Percentiles rank a stretch among this genome's conserved stretches.
Conservation (phyloP, 2,329 filamentous ascomycete genomes). For the Penicillium sp. region DNA sequence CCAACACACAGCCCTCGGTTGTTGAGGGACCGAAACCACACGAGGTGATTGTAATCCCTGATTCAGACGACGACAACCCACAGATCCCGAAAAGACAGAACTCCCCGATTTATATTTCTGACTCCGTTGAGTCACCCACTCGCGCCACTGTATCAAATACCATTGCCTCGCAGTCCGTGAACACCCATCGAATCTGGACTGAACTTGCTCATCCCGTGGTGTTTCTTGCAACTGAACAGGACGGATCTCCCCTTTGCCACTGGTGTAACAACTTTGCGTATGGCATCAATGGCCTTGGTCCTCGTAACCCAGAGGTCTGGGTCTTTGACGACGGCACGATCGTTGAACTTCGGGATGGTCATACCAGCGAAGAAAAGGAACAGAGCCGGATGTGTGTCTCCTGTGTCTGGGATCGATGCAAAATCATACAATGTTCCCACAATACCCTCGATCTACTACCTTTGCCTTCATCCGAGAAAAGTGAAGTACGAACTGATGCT, state of each 20-base stretch:
- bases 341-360: constrained; percentile 40
- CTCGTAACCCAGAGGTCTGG: constrained; percentile 34
- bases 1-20: not conserved
- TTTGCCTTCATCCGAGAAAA: constrained; percentile 11
- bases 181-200: constrained; percentile 32
- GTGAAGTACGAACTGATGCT: constrained; percentile 26
- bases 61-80: not conserved
- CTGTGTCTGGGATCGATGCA: constrained; percentile 37
- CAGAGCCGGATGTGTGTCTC: constrained; percentile 39
- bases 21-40: not conserved
- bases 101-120: not conserved
- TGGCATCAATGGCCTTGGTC: constrained; percentile 41
- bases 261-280: constrained; percentile 44
- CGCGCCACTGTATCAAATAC: not conserved
- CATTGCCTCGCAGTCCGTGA: not conserved
- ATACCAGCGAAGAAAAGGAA: constrained; percentile 31
- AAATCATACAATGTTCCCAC: constrained; percentile 35
- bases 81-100: not conserved
- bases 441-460: constrained; percentile 32
- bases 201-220: constrained; percentile 41
- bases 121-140: not conserved
- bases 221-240: constrained; percentile 33
- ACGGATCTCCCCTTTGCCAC: constrained; percentile 32
- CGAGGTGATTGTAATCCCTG: not conserved
- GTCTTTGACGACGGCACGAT: constrained; percentile 32